phyloP scores from a whole-genome alignment of 352 stramenopile genomes.

The Pythium aristosporum region DNA sequence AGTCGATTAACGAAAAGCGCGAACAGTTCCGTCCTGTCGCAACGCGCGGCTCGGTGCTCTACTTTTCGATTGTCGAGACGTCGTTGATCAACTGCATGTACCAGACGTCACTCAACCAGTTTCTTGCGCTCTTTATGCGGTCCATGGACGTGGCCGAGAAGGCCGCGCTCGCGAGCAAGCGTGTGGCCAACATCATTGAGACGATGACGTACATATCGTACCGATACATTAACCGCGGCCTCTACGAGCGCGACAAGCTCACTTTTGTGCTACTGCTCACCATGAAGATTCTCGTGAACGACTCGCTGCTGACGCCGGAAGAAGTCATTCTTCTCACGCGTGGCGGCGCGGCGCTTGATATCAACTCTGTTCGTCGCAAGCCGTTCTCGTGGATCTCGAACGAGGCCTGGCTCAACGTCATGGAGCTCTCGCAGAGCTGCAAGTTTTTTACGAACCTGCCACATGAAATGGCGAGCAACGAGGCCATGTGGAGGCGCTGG shows the following conservation, averaged over 20 bases:
- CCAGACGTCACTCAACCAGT: conserved; percentile 98
- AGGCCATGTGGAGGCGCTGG: conserved; percentile 96
- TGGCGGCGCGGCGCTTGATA: conserved; percentile 95
- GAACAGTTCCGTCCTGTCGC: conserved; percentile 98
- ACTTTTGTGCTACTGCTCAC: conserved; percentile 97
- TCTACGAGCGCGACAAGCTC: conserved; percentile 98
- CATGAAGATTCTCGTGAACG: conserved; percentile 98
- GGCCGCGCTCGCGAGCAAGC: conserved; percentile 95
- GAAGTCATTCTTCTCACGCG: conserved; percentile 96
- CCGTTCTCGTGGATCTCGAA: conserved; percentile 98
- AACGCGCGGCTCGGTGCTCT: conserved; percentile 96
- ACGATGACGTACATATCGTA: conserved; percentile 99
- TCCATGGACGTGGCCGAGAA: conserved; percentile 98
- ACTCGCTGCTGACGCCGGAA: conserved; percentile 89
- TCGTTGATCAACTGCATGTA: conserved; percentile 99
- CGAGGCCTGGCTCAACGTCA: conserved; percentile 97
- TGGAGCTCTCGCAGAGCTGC: conserved; percentile 94
- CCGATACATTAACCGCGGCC: conserved; percentile 97
- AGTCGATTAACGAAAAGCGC: conserved; percentile 98
- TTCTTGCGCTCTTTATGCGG: conserved; percentile 97
- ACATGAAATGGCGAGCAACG: conserved; percentile 96
- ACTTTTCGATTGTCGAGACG: conserved; percentile 99
- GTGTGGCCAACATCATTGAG: conserved; percentile 98
- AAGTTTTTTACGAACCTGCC: conserved; percentile 97
- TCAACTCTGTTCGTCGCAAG: conserved; percentile 95